These are phyloP conservation scores for Globisporangium spiculum DNA, from an alignment of 352 stramenopile genomes.

Conservation along the genomic window DNA sequence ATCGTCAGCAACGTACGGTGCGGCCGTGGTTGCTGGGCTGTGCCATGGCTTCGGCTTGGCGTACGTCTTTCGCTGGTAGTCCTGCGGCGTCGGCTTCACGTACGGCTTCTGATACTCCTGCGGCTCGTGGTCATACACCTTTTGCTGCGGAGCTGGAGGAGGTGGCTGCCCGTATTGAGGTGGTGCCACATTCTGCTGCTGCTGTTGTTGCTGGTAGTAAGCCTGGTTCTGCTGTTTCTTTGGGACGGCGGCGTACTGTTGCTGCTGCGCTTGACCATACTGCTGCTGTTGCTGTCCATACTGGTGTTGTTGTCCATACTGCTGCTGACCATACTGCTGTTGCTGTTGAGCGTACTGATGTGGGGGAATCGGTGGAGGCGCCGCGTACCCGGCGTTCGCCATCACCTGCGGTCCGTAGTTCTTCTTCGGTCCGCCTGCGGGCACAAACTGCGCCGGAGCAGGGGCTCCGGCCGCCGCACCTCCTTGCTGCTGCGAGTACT, in stretches of 20 bases:
- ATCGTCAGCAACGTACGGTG: conserved; percentile 9
- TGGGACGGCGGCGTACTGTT: conserved; percentile 24
- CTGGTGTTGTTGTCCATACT: conserved; percentile 17
- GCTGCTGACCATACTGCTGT: conserved; percentile 14
- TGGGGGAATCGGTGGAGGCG: conserved; percentile 14
- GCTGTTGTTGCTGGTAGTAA: conserved; percentile 14
- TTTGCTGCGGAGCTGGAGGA: conserved; percentile 14
- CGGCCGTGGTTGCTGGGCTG: background rate
- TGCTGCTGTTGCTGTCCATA: conserved; percentile 15
- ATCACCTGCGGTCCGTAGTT: conserved; percentile 37
- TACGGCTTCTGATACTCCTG: conserved; percentile 10
- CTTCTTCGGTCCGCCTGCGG: conserved; percentile 20
- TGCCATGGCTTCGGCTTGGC: conserved; percentile 18
- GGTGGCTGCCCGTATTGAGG: conserved; percentile 2
- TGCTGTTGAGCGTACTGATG: conserved; percentile 12
- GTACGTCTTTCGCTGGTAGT: conserved; percentile 18
- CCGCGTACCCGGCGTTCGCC: conserved; percentile 34
- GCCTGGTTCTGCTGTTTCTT: conserved; percentile 10
- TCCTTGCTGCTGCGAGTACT: conserved; percentile 34
- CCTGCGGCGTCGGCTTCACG: conserved; percentile 7
- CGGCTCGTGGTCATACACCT: conserved; percentile 7
- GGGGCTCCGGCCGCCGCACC: conserved; percentile 12
- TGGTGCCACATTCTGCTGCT: background rate
- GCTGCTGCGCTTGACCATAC: conserved; percentile 15
- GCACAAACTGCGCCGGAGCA: conserved; percentile 12